Evolutionary conservation across 306 rosid genomes (phyloP).

Genomic region (Vigna mungo): DNA sequence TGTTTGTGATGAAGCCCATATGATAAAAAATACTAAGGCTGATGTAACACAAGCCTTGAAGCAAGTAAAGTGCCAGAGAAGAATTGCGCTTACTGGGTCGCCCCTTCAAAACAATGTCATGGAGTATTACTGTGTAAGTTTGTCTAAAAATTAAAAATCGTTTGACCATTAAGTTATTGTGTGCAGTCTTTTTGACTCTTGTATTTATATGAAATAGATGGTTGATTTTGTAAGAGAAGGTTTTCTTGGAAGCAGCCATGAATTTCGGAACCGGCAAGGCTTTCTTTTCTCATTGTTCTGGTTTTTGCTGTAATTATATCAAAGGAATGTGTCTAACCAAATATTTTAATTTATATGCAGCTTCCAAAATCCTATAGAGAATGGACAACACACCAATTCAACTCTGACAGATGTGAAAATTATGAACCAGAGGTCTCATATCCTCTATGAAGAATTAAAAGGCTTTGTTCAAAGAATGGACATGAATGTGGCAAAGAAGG

Average conservation of each 20-base stretch:
- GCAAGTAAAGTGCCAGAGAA: constrained; percentile 95
- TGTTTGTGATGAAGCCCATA: constrained; percentile 98
- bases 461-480: constrained; percentile 99
- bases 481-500: constrained; percentile 93
- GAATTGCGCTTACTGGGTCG: constrained; percentile 97
- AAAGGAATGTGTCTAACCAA: constrained; percentile 33
- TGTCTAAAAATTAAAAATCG: constrained; percentile 24
- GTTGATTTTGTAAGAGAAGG: constrained; percentile 99
- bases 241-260: constrained; percentile 99
- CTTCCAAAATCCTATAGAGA: constrained; percentile 96
- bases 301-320: constrained; percentile 22
- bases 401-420: constrained; percentile 89
- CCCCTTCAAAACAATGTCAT: constrained; percentile 99
- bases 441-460: constrained; percentile 86
- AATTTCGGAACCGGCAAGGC: constrained; percentile 92
- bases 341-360: constrained; percentile 57
- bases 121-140: constrained; percentile 98
- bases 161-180: constrained; percentile 16
- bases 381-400: constrained; percentile 98
- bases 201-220: constrained; percentile 70
- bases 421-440: constrained; percentile 98
- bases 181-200: constrained; percentile 34
- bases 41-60: constrained; percentile 93
- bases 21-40: constrained; percentile 91
- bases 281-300: constrained; percentile 45